Evolutionary conservation across 148 eudicot species (phyloP), one percentile per base, ranked within the genome.

Genomic region (Fagopyrum homotropicum): DNA sequence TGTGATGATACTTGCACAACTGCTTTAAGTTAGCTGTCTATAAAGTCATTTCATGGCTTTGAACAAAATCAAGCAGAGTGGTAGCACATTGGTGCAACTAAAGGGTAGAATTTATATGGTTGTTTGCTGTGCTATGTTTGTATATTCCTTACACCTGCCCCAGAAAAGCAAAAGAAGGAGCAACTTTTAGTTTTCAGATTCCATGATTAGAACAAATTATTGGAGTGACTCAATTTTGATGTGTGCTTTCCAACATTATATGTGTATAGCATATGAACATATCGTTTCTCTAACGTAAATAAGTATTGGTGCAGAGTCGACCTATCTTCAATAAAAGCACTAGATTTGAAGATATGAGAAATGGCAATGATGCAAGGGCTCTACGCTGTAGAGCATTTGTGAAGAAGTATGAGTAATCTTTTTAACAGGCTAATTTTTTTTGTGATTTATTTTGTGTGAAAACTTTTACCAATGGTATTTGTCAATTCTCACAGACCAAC

Each of bases 271-370:
- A 60, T 9, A 60, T 60, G 29, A n/a, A 57, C 75, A 40, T 52
- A 71, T 55, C 12, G 43, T 76, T 46, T 77, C 45, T 22, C 46
- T 77, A 47, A 76, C 17, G 15, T 50, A 74, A 43, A 9, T 15
- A 49, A 29, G 72, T 40, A 7, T 75, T 79, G 59, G 22, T 85
- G 81, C 92, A 95, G 99, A 89, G 94, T 85, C 92, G 98, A 70
- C 99, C 98, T 51, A 92, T 95, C 69, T 95, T 95, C 69, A 95
- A 95, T 75, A 90, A 95, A 85, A 95, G 99, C 81, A 95, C 97
- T 75, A 88, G 96, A 82, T 95, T 89, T 82, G 99, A 92, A 85
- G 97, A 95, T 78, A 92, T 95, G 94, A 83, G 92, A 72, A 90
- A 86, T 75, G 82, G 59, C 77, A 93, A 95, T 72, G 97, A 95